These are phyloP conservation scores for Ganoderma meredithae DNA, from an alignment of 1,284 basidiomycete species.

Conservation along the genomic window DNA sequence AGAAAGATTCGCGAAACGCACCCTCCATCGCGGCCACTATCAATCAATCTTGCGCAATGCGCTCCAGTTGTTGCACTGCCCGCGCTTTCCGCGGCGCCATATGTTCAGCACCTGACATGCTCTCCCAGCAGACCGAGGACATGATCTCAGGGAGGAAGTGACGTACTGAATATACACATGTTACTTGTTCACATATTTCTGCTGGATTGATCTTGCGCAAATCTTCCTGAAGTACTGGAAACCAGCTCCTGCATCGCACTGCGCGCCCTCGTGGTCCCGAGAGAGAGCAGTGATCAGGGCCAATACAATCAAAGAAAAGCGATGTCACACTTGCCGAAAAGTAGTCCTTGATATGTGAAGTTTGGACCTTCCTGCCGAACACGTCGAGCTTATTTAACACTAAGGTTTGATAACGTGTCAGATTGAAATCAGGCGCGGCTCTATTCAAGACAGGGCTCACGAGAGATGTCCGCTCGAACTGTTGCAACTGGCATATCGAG, in stretches of 20 bases:
- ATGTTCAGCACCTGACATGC: slow-evolving; percentile 17
- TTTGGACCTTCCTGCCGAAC: slow-evolving; percentile 82
- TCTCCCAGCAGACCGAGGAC: background rate
- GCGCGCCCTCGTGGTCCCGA: slow-evolving; percentile 80
- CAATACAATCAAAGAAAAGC: slow-evolving; percentile 7
- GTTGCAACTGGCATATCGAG: slow-evolving; percentile 91
- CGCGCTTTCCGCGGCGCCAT: slow-evolving; percentile 61
- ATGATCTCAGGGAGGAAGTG: background rate
- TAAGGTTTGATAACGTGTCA: slow-evolving; percentile 62
- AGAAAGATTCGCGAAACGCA: slow-evolving; percentile 46
- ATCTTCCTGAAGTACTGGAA: slow-evolving; percentile 91
- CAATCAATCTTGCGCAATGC: too few relatives aligned
- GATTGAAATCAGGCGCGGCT: slow-evolving; percentile 5
- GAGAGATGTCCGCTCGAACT: slow-evolving; percentile 93
- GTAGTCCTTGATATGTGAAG: slow-evolving; percentile 85
- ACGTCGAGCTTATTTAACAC: slow-evolving; percentile 94
- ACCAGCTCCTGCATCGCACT: slow-evolving; percentile 74
- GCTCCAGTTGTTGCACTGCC: slow-evolving; percentile 98
- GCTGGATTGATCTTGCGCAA: slow-evolving; percentile 84
- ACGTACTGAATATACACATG: slow-evolving; percentile 92
- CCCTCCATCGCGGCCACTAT: too few relatives aligned
- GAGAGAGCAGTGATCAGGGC: slow-evolving; percentile 7
- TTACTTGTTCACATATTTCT: slow-evolving; percentile 83
- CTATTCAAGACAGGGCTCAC: slow-evolving; percentile 50
- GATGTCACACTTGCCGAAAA: slow-evolving; percentile 72